phyloP scores from a whole-genome alignment of 2,329 filamentous ascomycete genomes.

The Penicillium sp. region DNA sequence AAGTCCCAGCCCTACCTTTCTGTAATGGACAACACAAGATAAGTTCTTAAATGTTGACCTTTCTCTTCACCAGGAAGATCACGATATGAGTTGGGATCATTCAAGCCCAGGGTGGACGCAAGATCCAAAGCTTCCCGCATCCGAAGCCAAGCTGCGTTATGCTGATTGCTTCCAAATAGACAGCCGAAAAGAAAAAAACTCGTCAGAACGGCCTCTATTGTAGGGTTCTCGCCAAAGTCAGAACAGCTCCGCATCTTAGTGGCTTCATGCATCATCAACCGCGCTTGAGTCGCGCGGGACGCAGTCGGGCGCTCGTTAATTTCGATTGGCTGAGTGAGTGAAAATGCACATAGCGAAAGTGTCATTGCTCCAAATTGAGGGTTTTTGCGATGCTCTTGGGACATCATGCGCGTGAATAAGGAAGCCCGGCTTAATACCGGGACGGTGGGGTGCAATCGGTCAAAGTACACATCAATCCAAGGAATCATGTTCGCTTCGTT shows the following conservation, averaged over 20 bases:
- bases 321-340: constrained; percentile 47
- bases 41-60: constrained; percentile 40
- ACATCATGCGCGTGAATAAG: constrained; percentile 44
- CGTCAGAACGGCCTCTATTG: constrained; percentile 54
- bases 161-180: constrained; percentile 69
- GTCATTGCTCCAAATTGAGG: constrained; percentile 47
- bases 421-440: constrained; percentile 43
- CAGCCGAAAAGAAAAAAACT: constrained; percentile 77
- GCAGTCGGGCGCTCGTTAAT: constrained; percentile 42
- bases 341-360: constrained; percentile 44
- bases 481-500: constrained; percentile 43
- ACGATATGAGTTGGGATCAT: constrained; percentile 40
- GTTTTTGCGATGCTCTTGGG: constrained; percentile 44
- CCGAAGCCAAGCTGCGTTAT: constrained; percentile 76
- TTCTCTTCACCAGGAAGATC: constrained; percentile 38
- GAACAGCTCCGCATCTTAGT: constrained; percentile 46
- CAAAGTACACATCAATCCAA: constrained; percentile 47
- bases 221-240: constrained; percentile 43
- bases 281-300: constrained; percentile 38
- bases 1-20: constrained; percentile 26
- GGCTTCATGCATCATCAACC: constrained; percentile 45
- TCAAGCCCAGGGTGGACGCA: constrained; percentile 41
- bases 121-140: constrained; percentile 65
- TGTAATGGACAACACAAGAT: constrained; percentile 39
- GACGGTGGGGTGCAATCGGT: constrained; percentile 45